Conservation (phyloP, 2,329 filamentous ascomycete genomes). For the Nemania bipapillata region DNA sequence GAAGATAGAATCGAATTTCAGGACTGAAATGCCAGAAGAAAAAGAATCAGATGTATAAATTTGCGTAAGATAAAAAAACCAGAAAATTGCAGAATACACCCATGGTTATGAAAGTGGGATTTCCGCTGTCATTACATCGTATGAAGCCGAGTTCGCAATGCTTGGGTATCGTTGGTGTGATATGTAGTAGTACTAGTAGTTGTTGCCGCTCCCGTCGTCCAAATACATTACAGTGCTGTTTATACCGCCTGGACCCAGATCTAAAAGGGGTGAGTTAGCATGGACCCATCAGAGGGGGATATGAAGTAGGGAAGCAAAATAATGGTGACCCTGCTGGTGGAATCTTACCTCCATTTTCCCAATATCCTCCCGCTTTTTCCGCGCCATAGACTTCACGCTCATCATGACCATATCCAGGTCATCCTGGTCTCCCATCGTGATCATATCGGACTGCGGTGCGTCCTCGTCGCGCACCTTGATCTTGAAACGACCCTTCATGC, state of each 20-base stretch:
- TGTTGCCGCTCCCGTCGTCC: slow-evolving; percentile 30
- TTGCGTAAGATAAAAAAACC: slow-evolving; percentile 19
- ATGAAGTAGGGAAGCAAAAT: neutral
- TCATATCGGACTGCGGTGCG: slow-evolving; percentile 79
- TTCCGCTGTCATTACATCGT: slow-evolving; percentile 49
- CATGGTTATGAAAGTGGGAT: slow-evolving; percentile 31
- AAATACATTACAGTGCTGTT: slow-evolving; percentile 49
- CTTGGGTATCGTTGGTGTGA: slow-evolving; percentile 51
- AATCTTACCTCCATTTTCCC: slow-evolving; percentile 91
- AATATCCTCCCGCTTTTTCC: slow-evolving; percentile 79
- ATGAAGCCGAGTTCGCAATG: slow-evolving; percentile 47
- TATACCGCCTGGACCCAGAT: slow-evolving; percentile 62
- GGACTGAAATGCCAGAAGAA: slow-evolving; percentile 15
- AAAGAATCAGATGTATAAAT: slow-evolving; percentile 14
- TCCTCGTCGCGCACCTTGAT: slow-evolving; percentile 90
- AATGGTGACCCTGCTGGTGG: neutral
- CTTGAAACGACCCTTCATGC: slow-evolving; percentile 79
- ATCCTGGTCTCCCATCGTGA: slow-evolving; percentile 96
- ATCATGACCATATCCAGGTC: slow-evolving; percentile 89
- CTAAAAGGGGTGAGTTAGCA: slow-evolving; percentile 52
- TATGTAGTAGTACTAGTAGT: slow-evolving; percentile 39
- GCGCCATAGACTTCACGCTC: slow-evolving; percentile 73
- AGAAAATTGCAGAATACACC: slow-evolving; percentile 26
- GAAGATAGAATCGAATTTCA: slow-evolving; percentile 2
- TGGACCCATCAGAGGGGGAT: neutral